Evolutionary conservation across 768 basidiomycete genomes (phyloP), one percentile per base, ranked within the genome.

Genomic region (Holtermanniella nyarrowii): DNA sequence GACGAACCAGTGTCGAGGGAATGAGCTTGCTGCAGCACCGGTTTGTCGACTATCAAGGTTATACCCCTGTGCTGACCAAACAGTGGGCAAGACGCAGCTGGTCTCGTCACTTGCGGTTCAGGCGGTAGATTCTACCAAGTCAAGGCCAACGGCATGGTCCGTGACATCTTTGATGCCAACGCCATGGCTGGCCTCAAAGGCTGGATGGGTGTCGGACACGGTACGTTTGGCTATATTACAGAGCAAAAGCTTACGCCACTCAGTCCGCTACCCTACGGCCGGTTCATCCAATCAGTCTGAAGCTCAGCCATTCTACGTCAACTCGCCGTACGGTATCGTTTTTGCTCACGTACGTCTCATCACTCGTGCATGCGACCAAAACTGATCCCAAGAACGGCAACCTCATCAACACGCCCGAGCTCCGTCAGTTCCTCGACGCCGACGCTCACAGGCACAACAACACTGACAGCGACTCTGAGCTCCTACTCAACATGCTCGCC

Each of bases 241-340:
- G 14, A 22, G 2, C 18, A 18, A 24, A 16, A 37, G 3, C 1
- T 12, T 16, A 37, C 49, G 10, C 49, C 23, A 21, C 43, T 10
- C 62, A 97, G 95, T 93, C 49, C 82, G 95, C 52, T 97, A 99
- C 74, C 95, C 95, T 10, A 97, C 95, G 55, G 95, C 95, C 48
- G 95, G 95, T 46, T 89, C 88, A 66, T 95, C 89, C 53, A 86
- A 90, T 52, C 86, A 95, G 60, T 84, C 93, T 11, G 95, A 99
- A 70, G 91, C 95, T 5, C 95, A 99, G 68, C 95, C 95, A 1
- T 99, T 99, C 78, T 99, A 99, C 69, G 95, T 99, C 62, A 99
- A 99, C 75, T 93, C 90, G n/a, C 95, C 95, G 2, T 99, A 97
- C 71, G 95, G 95, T 47, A 93, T 99, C 66, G 88, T 91, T 56